A percentile compares a stretch with the other conserved stretches of the same genome.
phyloP scores from a whole-genome alignment of 2,329 filamentous ascomycete genomes.

The Penicillium psychrosexuale region DNA sequence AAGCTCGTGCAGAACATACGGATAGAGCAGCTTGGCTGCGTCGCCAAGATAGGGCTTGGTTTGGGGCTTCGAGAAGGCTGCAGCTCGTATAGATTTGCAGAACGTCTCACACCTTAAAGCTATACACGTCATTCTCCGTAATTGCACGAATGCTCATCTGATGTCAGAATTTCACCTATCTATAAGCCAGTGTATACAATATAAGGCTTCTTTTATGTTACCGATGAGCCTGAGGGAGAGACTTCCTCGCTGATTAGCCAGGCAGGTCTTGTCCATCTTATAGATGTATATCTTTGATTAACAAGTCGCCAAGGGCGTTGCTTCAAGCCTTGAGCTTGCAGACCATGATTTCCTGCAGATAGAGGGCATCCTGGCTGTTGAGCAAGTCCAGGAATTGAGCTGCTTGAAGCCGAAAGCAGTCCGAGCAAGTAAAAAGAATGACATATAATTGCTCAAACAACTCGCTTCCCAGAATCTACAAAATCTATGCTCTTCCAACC shows the following conservation, averaged over 20 bases:
- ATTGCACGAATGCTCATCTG: background rate
- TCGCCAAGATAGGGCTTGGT: background rate
- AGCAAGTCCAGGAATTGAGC: constrained; percentile 36
- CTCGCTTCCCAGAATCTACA: background rate
- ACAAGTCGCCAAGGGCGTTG: constrained; percentile 32
- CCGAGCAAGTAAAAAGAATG: background rate
- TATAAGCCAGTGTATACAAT: constrained; percentile 29
- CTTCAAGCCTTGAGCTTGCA: constrained; percentile 65
- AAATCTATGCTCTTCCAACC: constrained; percentile 4
- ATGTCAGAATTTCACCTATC: no score
- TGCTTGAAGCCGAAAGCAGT: background rate
- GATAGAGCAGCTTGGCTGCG: background rate
- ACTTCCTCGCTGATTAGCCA: constrained; percentile 58
- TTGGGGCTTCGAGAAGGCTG: background rate
- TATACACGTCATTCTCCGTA: background rate
- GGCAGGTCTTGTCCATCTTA: constrained; percentile 24
- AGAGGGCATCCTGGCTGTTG: constrained; percentile 51
- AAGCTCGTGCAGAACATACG: background rate
- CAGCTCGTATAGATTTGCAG: background rate
- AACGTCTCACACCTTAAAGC: background rate
- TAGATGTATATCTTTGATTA: background rate
- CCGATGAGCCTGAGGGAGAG: constrained; percentile 43
- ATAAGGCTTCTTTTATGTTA: constrained; percentile 59
- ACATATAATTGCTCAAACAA: background rate
- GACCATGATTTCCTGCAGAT: constrained; percentile 67